Base-by-base conservation (phyloP, 768 basidiomycete genomes). In the Trametes coccinea region DNA sequence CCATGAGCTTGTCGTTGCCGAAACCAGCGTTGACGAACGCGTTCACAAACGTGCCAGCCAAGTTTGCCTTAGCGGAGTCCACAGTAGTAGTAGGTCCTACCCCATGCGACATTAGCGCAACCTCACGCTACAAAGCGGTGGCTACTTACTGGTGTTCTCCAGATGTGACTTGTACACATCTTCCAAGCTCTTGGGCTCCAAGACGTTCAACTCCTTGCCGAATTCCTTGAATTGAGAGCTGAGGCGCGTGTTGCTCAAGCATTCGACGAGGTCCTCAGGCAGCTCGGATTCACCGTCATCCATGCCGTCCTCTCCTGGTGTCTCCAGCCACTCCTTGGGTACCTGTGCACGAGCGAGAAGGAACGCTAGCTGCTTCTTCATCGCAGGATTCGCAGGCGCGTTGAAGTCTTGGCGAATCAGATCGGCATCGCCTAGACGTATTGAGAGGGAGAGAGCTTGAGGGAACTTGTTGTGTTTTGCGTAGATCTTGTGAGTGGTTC, bases 11-110 rank as follows among this genome's bases (percentile, higher is more conserved):
- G 74, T 99, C 97, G 72, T 99, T 99, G 27, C 94, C 95, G 70
- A 95, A 99, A 0, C 96, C 97, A 46, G 95, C 96, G 70, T 99
- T 99, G 54, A 98, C 96, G 62, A 98, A 99, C 1, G 95, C 97
- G 70, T 99, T 98, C 64, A 99, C 97, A 65, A 98, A 98, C 1
- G 96, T 97, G 3, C 94, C 92, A 0, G 97, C 96, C 60, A 98
- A 77, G 75, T 98, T 98, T 46, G 89, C 94, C 60, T 92, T 84
- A 27, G 97, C 96, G 5, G 95, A 97, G 70, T 98, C 95, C 50
- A 97, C 87, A 2, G 89, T 81, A 3, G 87, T 83, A 11, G 88
- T 78, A 33, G 87, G 78, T 64, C 88, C 89, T 90, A 56, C 44
- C 52, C 31, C 22, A 64, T 10, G 58, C 8, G 13, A 53, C 16